Conservation (phyloP, 768 basidiomycete genomes). For the Fomitopsis serialis region DNA sequence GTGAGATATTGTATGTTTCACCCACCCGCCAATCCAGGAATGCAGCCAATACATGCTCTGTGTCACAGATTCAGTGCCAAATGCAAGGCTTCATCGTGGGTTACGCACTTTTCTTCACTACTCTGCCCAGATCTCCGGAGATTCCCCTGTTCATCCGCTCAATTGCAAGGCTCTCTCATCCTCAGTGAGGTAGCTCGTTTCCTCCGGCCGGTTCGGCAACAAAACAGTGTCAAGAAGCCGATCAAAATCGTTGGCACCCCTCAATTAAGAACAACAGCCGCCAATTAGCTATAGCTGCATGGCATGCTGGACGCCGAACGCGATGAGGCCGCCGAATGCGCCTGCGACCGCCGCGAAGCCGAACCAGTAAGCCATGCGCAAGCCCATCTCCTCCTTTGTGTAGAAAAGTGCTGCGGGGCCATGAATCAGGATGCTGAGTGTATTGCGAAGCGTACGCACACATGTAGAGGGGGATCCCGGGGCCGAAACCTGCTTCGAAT, state of each 20-base stretch:
- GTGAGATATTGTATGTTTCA: not conserved
- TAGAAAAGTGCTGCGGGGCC: conserved; percentile 60
- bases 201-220: conserved; percentile 70
- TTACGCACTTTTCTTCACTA: conserved; percentile 52
- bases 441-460: conserved; percentile 40
- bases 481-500: conserved; percentile 76
- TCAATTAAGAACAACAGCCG: conserved; percentile 70
- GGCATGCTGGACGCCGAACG: conserved; percentile 71
- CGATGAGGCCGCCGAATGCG: conserved; percentile 81
- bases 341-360: conserved; percentile 82
- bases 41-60: conserved; percentile 59
- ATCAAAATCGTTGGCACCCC: conserved; percentile 67
- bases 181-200: conserved; percentile 49
- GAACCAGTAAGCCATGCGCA: conserved; percentile 78
- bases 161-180: conserved; percentile 56
- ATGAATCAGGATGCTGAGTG: not conserved
- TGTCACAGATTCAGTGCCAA: too few relatives aligned
- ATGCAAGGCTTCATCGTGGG: not conserved
- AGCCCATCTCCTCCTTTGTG: conserved; percentile 67
- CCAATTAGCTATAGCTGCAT: conserved; percentile 47
- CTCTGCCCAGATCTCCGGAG: conserved; percentile 59
- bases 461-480: conserved; percentile 73
- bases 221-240: conserved; percentile 50
- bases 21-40: conserved; percentile 59
- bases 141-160: conserved; percentile 63